Base-by-base conservation (phyloP, 345 rosid species). In the Cardiospermum halicacabum region DNA sequence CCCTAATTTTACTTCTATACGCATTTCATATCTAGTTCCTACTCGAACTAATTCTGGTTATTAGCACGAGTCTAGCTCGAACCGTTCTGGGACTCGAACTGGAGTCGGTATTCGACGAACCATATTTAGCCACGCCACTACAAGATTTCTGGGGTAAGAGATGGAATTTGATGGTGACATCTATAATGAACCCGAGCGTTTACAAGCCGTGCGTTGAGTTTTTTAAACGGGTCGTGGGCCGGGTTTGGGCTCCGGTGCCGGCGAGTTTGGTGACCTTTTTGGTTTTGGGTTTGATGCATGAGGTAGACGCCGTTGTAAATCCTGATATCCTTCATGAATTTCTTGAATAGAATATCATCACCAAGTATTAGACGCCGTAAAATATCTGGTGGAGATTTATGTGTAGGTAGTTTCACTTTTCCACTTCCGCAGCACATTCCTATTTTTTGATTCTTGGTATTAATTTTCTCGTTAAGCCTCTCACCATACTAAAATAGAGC, bases 101-200 rank as follows among this genome's bases (percentile, higher is more conserved):
- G 0, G 88, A 84, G 71, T 82, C 80, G 8, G 87, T 76, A 66
- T 83, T 86, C 79, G 58, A 84, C 36, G 65, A 81, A 62, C 92
- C 92, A 0, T 80, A 67, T 65, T 75, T 89, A 11, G 67, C 91
- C 0, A 78, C 97, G 0, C 85, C 97, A 0, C 76, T 90, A 0
- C 96, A 87, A 7, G 92, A 91, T 39, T 88, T 91, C 19, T 88
- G 91, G 97, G 92, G 95, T 4, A 73, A 59, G 34, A 73, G 91
- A 69, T 85, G 95, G 92, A 91, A 91, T 71, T 68, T 91, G 24
- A 74, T 69, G 81, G 92, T 85, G 61, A 30, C 80, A 0, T 31
- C 77, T 3, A 85, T 88, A 74, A 60, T 90, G 0, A 82, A 74
- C 16, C 86, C 87, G 1, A 76, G 95, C 10, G 83, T 90, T 0